Evolutionary conservation across 2,329 filamentous ascomycete genomes (phyloP).

Genomic region (Lecanicillium sp.): DNA sequence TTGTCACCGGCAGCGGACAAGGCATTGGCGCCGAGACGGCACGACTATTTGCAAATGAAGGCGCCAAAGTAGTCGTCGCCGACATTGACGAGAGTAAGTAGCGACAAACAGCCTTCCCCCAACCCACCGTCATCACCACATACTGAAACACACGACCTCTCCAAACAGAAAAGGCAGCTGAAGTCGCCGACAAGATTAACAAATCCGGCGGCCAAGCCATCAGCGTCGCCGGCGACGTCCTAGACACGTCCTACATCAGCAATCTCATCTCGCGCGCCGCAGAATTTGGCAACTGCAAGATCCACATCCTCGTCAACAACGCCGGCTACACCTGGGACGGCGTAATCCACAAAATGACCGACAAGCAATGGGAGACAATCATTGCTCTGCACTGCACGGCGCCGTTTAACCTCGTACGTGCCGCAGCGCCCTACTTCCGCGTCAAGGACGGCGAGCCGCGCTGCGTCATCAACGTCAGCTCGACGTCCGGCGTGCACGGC

Average conservation of each 20-base stretch:
- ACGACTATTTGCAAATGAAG: slow-evolving; percentile 76
- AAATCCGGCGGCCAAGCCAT: slow-evolving; percentile 57
- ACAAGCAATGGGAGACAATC: slow-evolving; percentile 89
- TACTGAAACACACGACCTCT: background rate
- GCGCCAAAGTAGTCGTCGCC: slow-evolving; percentile 73
- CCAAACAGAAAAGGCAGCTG: slow-evolving; percentile 54
- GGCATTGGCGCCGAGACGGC: slow-evolving; percentile 84
- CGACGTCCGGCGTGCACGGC: slow-evolving; percentile 73
- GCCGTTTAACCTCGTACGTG: slow-evolving; percentile 75
- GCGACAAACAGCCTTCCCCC: background rate
- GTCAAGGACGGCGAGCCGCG: slow-evolving; percentile 74
- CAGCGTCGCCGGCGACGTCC: slow-evolving; percentile 68
- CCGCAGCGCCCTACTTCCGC: slow-evolving; percentile 78
- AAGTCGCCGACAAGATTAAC: slow-evolving; percentile 64
- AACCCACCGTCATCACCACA: background rate
- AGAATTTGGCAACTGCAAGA: slow-evolving; percentile 77
- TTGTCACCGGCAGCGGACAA: slow-evolving; percentile 80
- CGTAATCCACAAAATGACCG: slow-evolving; percentile 85
- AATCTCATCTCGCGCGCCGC: slow-evolving; percentile 66
- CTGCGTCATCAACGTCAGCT: slow-evolving; percentile 76
- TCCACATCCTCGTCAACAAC: slow-evolving; percentile 88
- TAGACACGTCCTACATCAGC: slow-evolving; percentile 61
- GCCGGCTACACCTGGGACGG: slow-evolving; percentile 91
- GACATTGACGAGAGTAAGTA: slow-evolving; percentile 67
- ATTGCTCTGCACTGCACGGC: slow-evolving; percentile 75